Conservation (phyloP, 73 alveolate species). For the Paramecium biaurelia region DNA sequence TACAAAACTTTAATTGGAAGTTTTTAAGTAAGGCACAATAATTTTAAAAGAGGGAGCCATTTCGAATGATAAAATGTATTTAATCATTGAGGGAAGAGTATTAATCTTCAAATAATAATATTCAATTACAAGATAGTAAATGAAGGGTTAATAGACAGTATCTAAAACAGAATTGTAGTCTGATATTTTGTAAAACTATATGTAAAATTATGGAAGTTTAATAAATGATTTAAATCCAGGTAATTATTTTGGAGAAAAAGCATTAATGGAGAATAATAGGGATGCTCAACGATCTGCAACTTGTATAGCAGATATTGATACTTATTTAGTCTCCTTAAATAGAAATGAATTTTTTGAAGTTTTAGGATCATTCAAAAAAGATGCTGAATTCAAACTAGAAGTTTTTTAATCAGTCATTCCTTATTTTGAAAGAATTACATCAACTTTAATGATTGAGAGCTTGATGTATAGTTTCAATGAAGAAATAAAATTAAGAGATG, state of each 20-base stretch:
- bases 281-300: constrained; percentile 10
- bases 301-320: constrained; percentile 7
- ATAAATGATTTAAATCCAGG: constrained; percentile 16
- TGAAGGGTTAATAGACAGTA: not conserved
- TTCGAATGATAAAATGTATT: constrained; percentile 17
- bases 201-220: not conserved
- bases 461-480: constrained; percentile 43
- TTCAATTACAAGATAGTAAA: not conserved
- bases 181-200: not conserved
- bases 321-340: constrained; percentile 1
- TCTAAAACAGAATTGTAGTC: not conserved
- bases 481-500: not conserved
- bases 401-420: not conserved
- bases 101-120: not conserved
- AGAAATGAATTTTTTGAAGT: constrained; percentile 40
- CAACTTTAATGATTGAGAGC: not conserved
- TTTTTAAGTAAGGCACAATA: not conserved
- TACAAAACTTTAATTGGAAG: constrained; percentile 5
- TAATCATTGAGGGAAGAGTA: constrained; percentile 10
- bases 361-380: constrained; percentile 7
- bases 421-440: not conserved
- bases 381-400: not conserved
- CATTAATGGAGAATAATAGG: not conserved
- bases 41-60: not conserved
- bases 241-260: constrained; percentile 37